Conservation (phyloP, 1,139 yeast genomes). For the Magnusiomyces suaveolens region DNA sequence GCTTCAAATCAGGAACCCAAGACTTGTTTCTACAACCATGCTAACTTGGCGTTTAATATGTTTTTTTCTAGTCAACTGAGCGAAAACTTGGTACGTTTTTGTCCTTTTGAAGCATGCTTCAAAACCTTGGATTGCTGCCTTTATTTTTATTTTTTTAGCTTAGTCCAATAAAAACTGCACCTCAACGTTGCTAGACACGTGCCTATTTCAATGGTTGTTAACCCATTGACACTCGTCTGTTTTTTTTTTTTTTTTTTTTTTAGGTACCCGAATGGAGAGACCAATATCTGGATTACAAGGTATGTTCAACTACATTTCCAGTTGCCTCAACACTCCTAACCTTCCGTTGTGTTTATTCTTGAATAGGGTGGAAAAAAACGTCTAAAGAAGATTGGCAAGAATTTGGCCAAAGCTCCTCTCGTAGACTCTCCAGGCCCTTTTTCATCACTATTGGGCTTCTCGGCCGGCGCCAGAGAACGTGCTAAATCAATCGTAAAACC, state of each 20-base stretch:
- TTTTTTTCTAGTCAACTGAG: constrained; percentile 29
- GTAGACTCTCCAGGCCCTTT: constrained; percentile 14
- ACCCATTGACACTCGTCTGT: too few relatives aligned
- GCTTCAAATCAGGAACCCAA: too few relatives aligned
- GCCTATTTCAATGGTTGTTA: too few relatives aligned
- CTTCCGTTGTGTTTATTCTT: not conserved
- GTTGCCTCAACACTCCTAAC: not conserved
- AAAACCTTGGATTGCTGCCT: too few relatives aligned
- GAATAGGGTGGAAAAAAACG: constrained; percentile 43
- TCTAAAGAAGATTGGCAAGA: constrained; percentile 39
- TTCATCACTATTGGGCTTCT: constrained; percentile 5
- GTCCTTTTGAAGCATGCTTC: too few relatives aligned
- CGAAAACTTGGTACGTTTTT: constrained; percentile 28
- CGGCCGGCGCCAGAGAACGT: constrained; percentile 11
- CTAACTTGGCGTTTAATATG: too few relatives aligned
- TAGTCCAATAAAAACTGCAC: too few relatives aligned
- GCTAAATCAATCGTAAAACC: constrained; percentile 11
- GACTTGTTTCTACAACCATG: too few relatives aligned
- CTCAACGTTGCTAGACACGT: too few relatives aligned
- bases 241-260: constrained; percentile 28
- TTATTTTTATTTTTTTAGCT: too few relatives aligned
- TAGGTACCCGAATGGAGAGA: constrained; percentile 81
- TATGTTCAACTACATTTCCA: constrained; percentile 13
- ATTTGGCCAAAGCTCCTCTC: constrained; percentile 7
- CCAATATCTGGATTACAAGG: constrained; percentile 68